Evolutionary conservation across 1,284 basidiomycete genomes (phyloP).

Genomic region (Boletus semigastroideus): DNA sequence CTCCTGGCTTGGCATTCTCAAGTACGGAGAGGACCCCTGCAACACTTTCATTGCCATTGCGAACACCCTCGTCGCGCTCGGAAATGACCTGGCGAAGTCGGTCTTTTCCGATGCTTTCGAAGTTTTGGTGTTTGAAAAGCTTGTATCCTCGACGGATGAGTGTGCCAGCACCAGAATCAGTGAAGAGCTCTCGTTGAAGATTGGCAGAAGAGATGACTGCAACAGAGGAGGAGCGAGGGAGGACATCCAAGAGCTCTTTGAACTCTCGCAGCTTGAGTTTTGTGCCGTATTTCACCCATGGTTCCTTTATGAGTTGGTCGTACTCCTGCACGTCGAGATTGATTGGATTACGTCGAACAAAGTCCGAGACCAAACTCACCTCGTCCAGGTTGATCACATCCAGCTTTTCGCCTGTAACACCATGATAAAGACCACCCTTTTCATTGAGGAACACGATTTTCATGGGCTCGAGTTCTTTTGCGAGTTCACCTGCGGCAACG

Average conservation of each 20-base stretch:
- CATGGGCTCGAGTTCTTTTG: slow-evolving; percentile 95
- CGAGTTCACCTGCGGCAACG: slow-evolving; percentile 92
- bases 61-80: slow-evolving; percentile 93
- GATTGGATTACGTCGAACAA: slow-evolving; percentile 6
- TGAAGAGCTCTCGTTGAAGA: slow-evolving; percentile 98
- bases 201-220: slow-evolving; percentile 95
- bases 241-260: slow-evolving; percentile 98
- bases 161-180: slow-evolving; percentile 96
- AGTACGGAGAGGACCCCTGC: slow-evolving; percentile 87
- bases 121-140: slow-evolving; percentile 84
- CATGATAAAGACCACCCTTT: slow-evolving; percentile 98
- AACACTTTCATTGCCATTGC: slow-evolving; percentile 82
- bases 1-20: slow-evolving; percentile 59
- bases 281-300: slow-evolving; percentile 99
- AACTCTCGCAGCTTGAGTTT: slow-evolving; percentile 99
- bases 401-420: slow-evolving; percentile 92
- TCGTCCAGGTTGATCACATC: slow-evolving; percentile 98
- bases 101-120: slow-evolving; percentile 88
- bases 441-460: slow-evolving; percentile 99
- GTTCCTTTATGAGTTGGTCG: slow-evolving; percentile 94
- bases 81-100: slow-evolving; percentile 91
- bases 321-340: slow-evolving; percentile 68
- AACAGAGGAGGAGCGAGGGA: slow-evolving; percentile 96
- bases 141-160: slow-evolving; percentile 98
- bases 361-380: slow-evolving; percentile 42